Conservation (phyloP, 164 flowering plant species). For the Vitis riparia region DNA sequence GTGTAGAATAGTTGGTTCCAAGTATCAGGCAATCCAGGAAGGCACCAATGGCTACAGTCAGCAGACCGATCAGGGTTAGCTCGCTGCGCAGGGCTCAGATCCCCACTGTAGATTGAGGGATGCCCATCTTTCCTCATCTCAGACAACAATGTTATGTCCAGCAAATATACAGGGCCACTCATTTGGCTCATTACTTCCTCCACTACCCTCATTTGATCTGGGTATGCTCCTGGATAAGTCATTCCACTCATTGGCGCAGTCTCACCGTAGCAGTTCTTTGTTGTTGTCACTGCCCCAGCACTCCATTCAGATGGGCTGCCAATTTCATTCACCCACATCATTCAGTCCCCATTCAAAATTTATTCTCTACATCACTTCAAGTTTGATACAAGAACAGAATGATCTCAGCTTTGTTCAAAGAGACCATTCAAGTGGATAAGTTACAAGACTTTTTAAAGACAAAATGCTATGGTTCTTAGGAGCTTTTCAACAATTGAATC, state of each 20-base stretch:
- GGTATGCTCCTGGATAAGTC: conserved; percentile 46
- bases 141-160: conserved; percentile 80
- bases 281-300: conserved; percentile 27
- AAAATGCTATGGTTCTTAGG: too few species aligned
- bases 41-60: conserved; percentile 99
- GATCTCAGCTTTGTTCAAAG: too few species aligned
- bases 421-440: too few species aligned
- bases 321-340: neutral
- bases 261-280: conserved; percentile 81
- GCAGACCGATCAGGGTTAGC: conserved; percentile 69
- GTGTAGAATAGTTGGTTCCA: conserved; percentile 88
- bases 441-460: too few species aligned
- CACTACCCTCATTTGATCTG: conserved; percentile 70
- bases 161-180: conserved; percentile 51
- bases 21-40: conserved; percentile 94
- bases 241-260: conserved; percentile 55
- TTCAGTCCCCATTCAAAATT: neutral
- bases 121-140: conserved; percentile 86
- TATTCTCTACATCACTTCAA: too few species aligned
- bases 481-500: too few species aligned
- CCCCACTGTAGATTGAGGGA: conserved; percentile 85
- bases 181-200: conserved; percentile 50
- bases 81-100: conserved; percentile 58
- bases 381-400: too few species aligned
- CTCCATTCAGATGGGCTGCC: conserved; percentile 80